These are phyloP conservation scores for Pisolithus thermaeus DNA, from an alignment of 1,284 basidiomycete species.

Conservation along the genomic window DNA sequence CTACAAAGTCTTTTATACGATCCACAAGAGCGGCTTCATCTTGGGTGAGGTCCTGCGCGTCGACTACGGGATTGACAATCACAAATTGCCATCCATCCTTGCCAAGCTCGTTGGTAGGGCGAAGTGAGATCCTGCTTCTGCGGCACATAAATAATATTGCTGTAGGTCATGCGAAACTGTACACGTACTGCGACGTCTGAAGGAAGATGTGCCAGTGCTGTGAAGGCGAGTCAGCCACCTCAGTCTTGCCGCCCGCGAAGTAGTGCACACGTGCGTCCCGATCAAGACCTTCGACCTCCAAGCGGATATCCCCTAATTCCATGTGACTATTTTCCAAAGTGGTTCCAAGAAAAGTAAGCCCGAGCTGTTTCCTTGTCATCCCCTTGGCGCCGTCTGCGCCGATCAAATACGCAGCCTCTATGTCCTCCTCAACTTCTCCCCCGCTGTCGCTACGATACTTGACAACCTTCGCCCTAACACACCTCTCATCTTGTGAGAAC, in stretches of 20 bases:
- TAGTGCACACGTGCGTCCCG: constrained; percentile 24
- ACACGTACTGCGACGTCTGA: constrained; percentile 6
- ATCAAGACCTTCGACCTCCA: constrained; percentile 27
- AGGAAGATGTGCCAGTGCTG: constrained; percentile 31
- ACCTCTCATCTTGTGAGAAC: too few relatives aligned
- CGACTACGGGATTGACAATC: constrained; percentile 23
- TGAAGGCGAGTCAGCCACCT: neutral
- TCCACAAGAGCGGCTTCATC: constrained; percentile 11
- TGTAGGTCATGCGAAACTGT: neutral
- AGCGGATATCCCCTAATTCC: constrained; percentile 38
- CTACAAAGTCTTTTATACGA: constrained; percentile 12
- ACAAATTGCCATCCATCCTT: constrained; percentile 30
- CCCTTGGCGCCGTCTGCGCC: constrained; percentile 7
- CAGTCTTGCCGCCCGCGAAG: neutral
- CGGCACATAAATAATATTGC: neutral
- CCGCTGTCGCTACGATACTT: neutral
- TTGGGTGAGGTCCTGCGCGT: constrained; percentile 22
- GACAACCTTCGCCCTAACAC: too few relatives aligned
- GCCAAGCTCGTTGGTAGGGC: constrained; percentile 14
- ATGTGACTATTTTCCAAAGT: constrained; percentile 29
- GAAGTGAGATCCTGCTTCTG: constrained; percentile 9
- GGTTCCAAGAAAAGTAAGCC: constrained; percentile 42
- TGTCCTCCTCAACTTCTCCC: too few relatives aligned
- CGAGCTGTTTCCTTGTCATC: constrained; percentile 36
- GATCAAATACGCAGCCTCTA: too few relatives aligned